These are phyloP conservation scores for Botrytis deweyae DNA, from an alignment of 2,329 filamentous ascomycete species.

Conservation along the genomic window DNA sequence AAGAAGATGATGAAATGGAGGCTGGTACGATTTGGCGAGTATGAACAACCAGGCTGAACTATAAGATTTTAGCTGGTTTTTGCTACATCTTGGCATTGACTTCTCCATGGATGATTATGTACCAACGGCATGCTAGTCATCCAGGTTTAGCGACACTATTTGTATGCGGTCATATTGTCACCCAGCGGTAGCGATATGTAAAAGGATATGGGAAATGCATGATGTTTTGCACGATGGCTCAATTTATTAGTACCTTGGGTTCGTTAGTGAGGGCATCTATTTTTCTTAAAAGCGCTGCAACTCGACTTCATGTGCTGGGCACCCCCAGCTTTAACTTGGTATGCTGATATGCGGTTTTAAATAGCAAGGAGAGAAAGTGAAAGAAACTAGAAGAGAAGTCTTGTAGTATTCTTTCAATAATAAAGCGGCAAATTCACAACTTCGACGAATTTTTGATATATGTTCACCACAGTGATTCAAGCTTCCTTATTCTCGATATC, in stretches of 20 bases:
- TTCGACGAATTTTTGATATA: not conserved
- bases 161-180: not conserved
- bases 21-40: not conserved
- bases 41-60: not conserved
- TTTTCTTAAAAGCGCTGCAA: not conserved
- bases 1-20: not conserved
- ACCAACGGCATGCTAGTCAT: not conserved
- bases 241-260: not conserved
- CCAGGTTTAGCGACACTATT: not conserved
- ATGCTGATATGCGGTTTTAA: not conserved
- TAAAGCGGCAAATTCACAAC: not conserved
- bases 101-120: not conserved
- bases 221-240: not conserved
- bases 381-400: no score
- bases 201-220: not conserved
- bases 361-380: not conserved
- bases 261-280: not conserved
- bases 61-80: not conserved
- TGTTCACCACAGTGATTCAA: not conserved
- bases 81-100: not conserved
- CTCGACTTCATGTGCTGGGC: not conserved
- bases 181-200: not conserved
- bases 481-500: not conserved
- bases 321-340: not conserved
- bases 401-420: not conserved